A percentile compares a stretch with the other conserved stretches of the same genome.
Conservation (phyloP, 1,139 yeast species). For the Hanseniaspora gamundiae region DNA sequence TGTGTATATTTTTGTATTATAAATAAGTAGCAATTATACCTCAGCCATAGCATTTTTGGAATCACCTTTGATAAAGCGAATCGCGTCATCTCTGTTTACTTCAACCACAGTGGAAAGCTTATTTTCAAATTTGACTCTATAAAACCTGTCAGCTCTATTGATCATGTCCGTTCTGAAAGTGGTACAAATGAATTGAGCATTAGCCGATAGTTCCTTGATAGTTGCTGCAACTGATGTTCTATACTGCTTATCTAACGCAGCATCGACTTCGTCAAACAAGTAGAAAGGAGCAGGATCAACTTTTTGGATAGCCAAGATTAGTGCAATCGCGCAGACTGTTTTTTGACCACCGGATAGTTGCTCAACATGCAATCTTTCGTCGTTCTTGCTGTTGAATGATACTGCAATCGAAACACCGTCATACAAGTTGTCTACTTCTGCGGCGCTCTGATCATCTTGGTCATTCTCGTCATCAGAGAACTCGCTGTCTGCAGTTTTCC, state of each 20-base stretch:
- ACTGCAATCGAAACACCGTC: conserved; percentile 80
- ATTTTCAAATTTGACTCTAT: conserved; percentile 75
- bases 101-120: conserved; percentile 72
- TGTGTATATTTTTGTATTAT: background rate
- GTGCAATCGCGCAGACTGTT: conserved; percentile 85
- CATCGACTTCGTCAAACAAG: conserved; percentile 91
- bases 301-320: conserved; percentile 84
- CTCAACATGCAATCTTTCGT: conserved; percentile 81
- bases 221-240: conserved; percentile 77
- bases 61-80: conserved; percentile 62
- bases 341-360: conserved; percentile 96
- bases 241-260: conserved; percentile 86
- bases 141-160: conserved; percentile 74
- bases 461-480: conserved; percentile 17
- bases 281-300: conserved; percentile 98
- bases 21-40: background rate
- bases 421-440: conserved; percentile 42
- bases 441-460: conserved; percentile 14
- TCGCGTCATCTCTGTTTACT: conserved; percentile 61
- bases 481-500: conserved; percentile 10
- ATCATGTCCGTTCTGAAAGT: conserved; percentile 93
- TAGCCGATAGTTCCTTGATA: conserved; percentile 48
- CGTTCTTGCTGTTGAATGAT: conserved; percentile 76
- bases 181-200: conserved; percentile 88
- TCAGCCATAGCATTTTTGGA: conserved; percentile 6